A percentile compares a stretch with the other conserved stretches of the same genome.
Conservation (phyloP, 2,329 filamentous ascomycete species). For the Neonectria hederae region DNA sequence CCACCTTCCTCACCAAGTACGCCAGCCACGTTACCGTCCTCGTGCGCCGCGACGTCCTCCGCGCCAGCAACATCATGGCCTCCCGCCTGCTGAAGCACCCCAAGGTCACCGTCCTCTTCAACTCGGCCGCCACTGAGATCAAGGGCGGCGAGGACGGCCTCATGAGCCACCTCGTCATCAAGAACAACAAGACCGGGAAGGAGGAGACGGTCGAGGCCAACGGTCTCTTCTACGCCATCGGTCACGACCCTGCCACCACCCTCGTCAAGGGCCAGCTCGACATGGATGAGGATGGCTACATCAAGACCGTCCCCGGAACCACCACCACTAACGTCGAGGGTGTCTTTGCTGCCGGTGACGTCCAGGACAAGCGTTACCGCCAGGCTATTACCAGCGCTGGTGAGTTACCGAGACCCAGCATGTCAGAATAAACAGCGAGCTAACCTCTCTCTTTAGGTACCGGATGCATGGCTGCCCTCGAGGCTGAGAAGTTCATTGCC, state of each 20-base stretch:
- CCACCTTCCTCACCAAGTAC: slow-evolving; percentile 97
- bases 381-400: slow-evolving; percentile 98
- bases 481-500: slow-evolving; percentile 91
- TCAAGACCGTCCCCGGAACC: slow-evolving; percentile 88
- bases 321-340: slow-evolving; percentile 88
- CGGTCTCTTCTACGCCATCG: slow-evolving; percentile 96
- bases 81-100: slow-evolving; percentile 82
- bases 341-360: slow-evolving; percentile 96
- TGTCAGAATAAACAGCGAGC: neutral
- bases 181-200: slow-evolving; percentile 78
- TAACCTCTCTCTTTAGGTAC: slow-evolving; percentile 66
- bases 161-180: slow-evolving; percentile 88
- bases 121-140: slow-evolving; percentile 83
- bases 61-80: slow-evolving; percentile 93
- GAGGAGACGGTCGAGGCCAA: slow-evolving; percentile 88
- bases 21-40: slow-evolving; percentile 94
- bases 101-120: slow-evolving; percentile 91
- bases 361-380: slow-evolving; percentile 98
- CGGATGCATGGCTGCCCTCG: slow-evolving; percentile 93
- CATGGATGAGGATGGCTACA: slow-evolving; percentile 89
- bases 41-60: slow-evolving; percentile 85
- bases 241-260: slow-evolving; percentile 92
- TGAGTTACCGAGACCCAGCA: slow-evolving; percentile 56
- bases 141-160: slow-evolving; percentile 85
- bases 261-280: slow-evolving; percentile 91